These are phyloP conservation scores for Populus deltoides DNA, from an alignment of 345 rosid genomes.

Conservation along the genomic window DNA sequence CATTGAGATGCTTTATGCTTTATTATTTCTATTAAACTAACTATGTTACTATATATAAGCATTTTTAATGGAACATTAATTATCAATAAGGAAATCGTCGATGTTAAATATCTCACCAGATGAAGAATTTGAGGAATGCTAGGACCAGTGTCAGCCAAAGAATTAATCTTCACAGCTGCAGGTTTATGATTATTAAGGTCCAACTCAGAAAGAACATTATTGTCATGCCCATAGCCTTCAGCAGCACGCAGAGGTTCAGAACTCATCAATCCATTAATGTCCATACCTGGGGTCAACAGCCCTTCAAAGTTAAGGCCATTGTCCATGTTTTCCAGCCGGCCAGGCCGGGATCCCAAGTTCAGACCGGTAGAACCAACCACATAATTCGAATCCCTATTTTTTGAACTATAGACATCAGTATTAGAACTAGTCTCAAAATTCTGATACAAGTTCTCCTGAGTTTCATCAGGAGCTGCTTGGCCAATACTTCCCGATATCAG, in stretches of 20 bases:
- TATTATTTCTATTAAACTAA: too few relatives aligned
- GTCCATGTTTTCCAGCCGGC: slow-evolving; percentile 48
- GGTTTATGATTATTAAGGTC: slow-evolving; percentile 48
- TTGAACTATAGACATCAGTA: slow-evolving; percentile 45
- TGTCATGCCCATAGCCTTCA: slow-evolving; percentile 38
- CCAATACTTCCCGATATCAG: slow-evolving; percentile 39
- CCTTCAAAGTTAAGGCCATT: slow-evolving; percentile 46
- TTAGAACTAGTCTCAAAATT: slow-evolving; percentile 52
- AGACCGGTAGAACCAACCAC: slow-evolving; percentile 43
- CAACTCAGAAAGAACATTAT: slow-evolving; percentile 41
- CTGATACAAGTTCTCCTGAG: slow-evolving; percentile 62
- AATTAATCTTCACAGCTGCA: slow-evolving; percentile 49
- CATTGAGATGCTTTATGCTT: neutral
- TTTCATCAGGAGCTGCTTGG: slow-evolving; percentile 56
- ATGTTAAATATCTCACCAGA: slow-evolving; percentile 52
- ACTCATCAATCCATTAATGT: slow-evolving; percentile 48
- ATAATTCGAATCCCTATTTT: slow-evolving; percentile 48
- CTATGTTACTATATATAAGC: too few relatives aligned
- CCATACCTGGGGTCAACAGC: slow-evolving; percentile 46
- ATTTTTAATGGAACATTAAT: neutral
- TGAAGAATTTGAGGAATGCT: slow-evolving; percentile 98
- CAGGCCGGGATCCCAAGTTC: slow-evolving; percentile 34
- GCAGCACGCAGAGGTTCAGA: slow-evolving; percentile 38
- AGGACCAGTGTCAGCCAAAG: slow-evolving; percentile 61
- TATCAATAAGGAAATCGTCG: neutral